Percentiles rank a stretch among this genome's conserved stretches.
phyloP scores from a whole-genome alignment of 805 yeast species.

The Lipomyces spencermartinsiae region DNA sequence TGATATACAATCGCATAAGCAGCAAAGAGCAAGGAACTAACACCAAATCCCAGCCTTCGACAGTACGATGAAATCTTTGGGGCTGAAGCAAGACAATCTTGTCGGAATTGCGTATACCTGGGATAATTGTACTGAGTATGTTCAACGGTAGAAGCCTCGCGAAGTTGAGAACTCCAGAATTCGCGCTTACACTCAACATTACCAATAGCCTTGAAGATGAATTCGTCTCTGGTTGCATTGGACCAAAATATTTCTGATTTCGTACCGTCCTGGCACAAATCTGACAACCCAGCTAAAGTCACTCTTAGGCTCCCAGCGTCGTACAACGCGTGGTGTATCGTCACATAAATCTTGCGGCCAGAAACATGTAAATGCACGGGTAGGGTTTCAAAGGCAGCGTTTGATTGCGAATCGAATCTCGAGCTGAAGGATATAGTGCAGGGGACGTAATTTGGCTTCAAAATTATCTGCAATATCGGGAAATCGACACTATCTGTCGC shows the following conservation, averaged over 20 bases:
- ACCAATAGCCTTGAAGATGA: background rate
- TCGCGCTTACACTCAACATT: background rate
- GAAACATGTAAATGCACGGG: conserved; percentile 25
- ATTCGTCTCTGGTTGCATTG: background rate
- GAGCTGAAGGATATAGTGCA: background rate
- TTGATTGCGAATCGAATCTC: background rate
- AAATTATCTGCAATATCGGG: conserved; percentile 37
- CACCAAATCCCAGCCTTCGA: conserved; percentile 7
- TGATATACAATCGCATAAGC: conserved; percentile 23
- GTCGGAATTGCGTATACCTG: background rate
- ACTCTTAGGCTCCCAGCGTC: conserved; percentile 41
- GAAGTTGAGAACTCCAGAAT: conserved; percentile 12
- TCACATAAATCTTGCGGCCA: conserved; percentile 17
- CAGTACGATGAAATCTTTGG: conserved; percentile 1
- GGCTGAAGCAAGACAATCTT: background rate
- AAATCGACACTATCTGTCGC: conserved; percentile 10
- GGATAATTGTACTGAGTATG: background rate
- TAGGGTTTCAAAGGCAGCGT: conserved; percentile 4
- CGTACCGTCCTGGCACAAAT: conserved; percentile 10
- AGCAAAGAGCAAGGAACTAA: conserved; percentile 25
- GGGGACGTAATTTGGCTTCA: background rate
- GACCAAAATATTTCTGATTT: background rate
- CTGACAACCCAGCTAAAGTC: conserved; percentile 20
- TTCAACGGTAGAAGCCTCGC: background rate
- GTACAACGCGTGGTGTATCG: conserved; percentile 41